Conservation (phyloP, 176 grass and related monocot genomes). For the Tillandsia leiboldiana region DNA sequence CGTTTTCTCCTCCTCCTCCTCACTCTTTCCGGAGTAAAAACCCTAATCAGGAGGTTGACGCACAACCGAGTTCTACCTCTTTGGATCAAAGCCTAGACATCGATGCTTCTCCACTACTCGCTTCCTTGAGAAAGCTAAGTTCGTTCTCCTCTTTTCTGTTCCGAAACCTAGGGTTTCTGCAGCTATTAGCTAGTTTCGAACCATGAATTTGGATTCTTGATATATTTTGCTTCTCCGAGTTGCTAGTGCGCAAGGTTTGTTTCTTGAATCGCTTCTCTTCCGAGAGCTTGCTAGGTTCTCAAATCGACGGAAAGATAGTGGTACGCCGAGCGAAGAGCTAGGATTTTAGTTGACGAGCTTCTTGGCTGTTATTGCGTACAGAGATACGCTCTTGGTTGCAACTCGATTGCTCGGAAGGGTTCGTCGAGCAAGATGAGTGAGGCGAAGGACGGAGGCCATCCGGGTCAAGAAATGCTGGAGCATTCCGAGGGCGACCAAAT, state of each 20-base stretch:
- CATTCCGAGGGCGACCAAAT: conserved; percentile 6
- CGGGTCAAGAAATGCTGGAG: conserved; percentile 10
- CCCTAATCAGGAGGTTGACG: too few species aligned
- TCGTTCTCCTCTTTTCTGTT: conserved; percentile 1
- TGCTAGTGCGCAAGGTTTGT: conserved; percentile 10
- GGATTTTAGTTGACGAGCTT: not conserved
- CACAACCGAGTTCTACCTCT: too few species aligned
- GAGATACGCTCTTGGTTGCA: not conserved
- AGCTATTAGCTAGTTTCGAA: not conserved
- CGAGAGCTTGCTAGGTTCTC: not conserved
- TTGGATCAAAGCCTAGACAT: too few species aligned
- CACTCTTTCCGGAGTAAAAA: not conserved
- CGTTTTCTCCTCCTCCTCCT: conserved; percentile 2
- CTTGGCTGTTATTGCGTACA: not conserved
- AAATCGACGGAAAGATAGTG: not conserved
- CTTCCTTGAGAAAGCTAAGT: conserved; percentile 18
- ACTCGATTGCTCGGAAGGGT: not conserved
- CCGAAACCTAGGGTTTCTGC: conserved; percentile 10
- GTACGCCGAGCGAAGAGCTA: not conserved
- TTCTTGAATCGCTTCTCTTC: not conserved
- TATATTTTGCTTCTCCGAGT: conserved; percentile 10
- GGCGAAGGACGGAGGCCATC: not conserved
- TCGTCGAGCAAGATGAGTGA: conserved; percentile 1
- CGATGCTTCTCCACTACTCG: not conserved
- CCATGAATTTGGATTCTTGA: conserved; percentile 13